Conservation (phyloP, 495 filamentous ascomycete genomes). For the Daldinia decipiens region DNA sequence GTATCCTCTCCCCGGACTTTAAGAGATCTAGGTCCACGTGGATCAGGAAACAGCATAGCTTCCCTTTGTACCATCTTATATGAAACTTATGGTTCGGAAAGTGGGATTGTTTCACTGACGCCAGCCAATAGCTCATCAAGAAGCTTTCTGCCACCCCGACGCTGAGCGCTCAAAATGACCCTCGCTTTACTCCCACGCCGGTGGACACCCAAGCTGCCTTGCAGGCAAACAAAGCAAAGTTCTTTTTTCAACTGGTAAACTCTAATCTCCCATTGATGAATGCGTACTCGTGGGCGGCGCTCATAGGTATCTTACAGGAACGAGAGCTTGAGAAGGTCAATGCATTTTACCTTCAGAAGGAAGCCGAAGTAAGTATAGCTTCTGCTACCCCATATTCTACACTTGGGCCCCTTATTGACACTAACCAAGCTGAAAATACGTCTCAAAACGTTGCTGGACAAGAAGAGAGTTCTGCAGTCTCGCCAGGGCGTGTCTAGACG, state of each 20-base stretch:
- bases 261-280: constrained; percentile 5
- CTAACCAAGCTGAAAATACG: constrained; percentile 82
- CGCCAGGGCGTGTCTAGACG: constrained; percentile 80
- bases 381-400: not conserved
- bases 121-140: constrained; percentile 85
- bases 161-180: constrained; percentile 76
- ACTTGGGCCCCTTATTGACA: constrained; percentile 22
- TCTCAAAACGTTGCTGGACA: constrained; percentile 89
- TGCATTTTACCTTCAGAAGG: constrained; percentile 95
- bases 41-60: constrained; percentile 7
- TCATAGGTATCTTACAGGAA: constrained; percentile 66
- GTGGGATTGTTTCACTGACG: constrained; percentile 48
- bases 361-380: constrained; percentile 80
- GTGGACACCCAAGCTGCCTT: constrained; percentile 86
- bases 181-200: constrained; percentile 55
- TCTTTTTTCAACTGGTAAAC: constrained; percentile 95
- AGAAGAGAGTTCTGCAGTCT: constrained; percentile 88
- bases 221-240: constrained; percentile 96
- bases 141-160: constrained; percentile 91
- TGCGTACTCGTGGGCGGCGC: constrained; percentile 4
- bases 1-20: constrained; percentile 14
- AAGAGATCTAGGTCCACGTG: constrained; percentile 5
- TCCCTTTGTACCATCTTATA: constrained; percentile 29
- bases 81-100: constrained; percentile 29
- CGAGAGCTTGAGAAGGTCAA: constrained; percentile 99